Base-by-base conservation (phyloP, 2,329 filamentous ascomycete genomes). In the Xylaria sp. region DNA sequence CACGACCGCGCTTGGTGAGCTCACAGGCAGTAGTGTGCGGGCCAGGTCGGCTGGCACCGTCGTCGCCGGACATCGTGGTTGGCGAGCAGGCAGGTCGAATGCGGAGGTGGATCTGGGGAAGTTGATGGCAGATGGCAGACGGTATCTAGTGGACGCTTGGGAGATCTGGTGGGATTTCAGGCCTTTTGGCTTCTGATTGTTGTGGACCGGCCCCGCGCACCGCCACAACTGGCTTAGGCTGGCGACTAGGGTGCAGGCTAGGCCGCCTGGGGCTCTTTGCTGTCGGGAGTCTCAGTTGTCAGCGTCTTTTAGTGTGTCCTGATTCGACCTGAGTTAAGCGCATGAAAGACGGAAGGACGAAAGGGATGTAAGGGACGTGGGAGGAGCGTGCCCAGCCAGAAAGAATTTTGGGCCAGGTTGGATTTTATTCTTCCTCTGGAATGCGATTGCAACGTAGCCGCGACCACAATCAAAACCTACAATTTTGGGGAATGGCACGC, bases 61-160 rank as follows among this genome's bases (percentile, higher is more conserved):
- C 55, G 51, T 64, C 64, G 64, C 64, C 62, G 58, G 64, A 62
- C 64, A 65, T 67, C 25, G 19, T 53, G 29, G 21, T 31, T 35
- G 44, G 37, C 40, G 58, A 58, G 58, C 44, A 41, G 43, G n/a
- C n/a, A n/a, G 38, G 54, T 58, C 38, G 33, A 27, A 54, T 66
- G 62, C 38, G 59, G 62, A 58, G 58, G 62, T 66, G 62, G 64
- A 67, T 67, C 64, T 65, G 62, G 62, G 64, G 62, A 65, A 61
- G 62, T 59, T 62, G 56, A 58, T 25, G 56, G 40, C 46, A 40
- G 61, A 58, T 61, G 58, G 40, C 53, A 47, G 29, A 13, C 17
- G 31, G 33, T 4, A 19, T 15, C 3, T 5, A 35, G 27, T 31
- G 33, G 29, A 33, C n/a, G n/a, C n/a, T 6, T 10, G 53, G 40